phyloP scores from a whole-genome alignment of 2,329 filamentous ascomycete genomes.

The Neopestalotiopsis sp. region DNA sequence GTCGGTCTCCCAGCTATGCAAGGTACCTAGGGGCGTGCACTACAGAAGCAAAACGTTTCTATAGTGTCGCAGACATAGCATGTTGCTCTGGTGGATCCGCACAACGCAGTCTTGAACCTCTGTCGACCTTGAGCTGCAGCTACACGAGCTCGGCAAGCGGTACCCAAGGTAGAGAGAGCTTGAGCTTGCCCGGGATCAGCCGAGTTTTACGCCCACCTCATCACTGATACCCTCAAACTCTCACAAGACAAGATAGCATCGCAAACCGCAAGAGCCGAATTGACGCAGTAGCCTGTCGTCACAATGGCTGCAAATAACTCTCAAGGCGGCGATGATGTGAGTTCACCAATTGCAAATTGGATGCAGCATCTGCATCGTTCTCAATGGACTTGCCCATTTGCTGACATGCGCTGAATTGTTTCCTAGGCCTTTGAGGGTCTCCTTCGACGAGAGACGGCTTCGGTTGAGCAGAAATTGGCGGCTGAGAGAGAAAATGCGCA shows the following conservation, averaged over 20 bases:
- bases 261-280: not conserved
- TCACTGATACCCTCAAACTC: not conserved
- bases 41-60: no score
- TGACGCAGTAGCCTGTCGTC: conserved; percentile 3
- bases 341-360: conserved; percentile 3
- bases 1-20: no score
- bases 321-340: conserved; percentile 32
- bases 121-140: not conserved
- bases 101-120: no score
- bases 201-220: not conserved
- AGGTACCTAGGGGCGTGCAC: no score
- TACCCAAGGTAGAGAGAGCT: not conserved
- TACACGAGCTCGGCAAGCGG: not conserved
- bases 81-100: no score
- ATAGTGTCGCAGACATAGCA: no score
- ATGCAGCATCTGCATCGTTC: not conserved
- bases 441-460: conserved; percentile 33
- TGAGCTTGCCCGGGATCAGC: not conserved
- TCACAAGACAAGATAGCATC: not conserved
- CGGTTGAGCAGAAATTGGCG: conserved; percentile 33
- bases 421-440: conserved; percentile 35
- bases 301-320: conserved; percentile 31
- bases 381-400: conserved; percentile 16
- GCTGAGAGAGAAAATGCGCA: conserved; percentile 35
- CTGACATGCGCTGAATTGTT: not conserved